Evolutionary conservation across 2,329 filamentous ascomycete species (phyloP).

Genomic region (Trichoderma asperellum): DNA sequence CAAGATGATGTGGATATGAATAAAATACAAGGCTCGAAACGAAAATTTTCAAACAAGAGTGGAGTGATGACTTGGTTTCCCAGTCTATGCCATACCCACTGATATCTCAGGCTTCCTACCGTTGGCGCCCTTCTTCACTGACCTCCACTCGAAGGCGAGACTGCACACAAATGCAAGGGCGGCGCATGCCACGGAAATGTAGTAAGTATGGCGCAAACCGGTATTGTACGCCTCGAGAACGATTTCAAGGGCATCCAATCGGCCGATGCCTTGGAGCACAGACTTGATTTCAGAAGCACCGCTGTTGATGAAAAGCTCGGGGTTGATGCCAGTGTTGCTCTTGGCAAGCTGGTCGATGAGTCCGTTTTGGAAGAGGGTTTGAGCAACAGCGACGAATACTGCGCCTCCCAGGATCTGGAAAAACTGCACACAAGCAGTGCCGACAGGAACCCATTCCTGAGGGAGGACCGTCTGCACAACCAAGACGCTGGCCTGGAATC

Average conservation of each 20-base stretch:
- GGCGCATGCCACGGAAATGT: conserved; percentile 55
- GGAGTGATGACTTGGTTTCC: background rate
- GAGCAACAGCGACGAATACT: conserved; percentile 65
- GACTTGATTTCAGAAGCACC: conserved; percentile 55
- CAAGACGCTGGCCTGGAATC: conserved; percentile 53
- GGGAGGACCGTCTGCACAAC: conserved; percentile 58
- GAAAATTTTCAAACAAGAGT: background rate
- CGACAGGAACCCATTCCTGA: conserved; percentile 54
- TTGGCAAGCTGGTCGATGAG: conserved; percentile 56
- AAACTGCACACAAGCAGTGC: conserved; percentile 59
- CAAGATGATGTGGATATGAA: background rate
- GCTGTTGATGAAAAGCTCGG: conserved; percentile 54
- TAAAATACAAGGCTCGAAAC: conserved; percentile 16
- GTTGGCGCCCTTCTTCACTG: conserved; percentile 51
- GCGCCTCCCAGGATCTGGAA: conserved; percentile 69
- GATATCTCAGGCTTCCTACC: conserved; percentile 36
- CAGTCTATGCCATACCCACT: background rate
- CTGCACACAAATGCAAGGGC: conserved; percentile 50
- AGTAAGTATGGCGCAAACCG: conserved; percentile 56
- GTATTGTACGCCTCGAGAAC: conserved; percentile 55
- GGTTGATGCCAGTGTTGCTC: conserved; percentile 51
- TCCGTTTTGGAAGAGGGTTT: conserved; percentile 70
- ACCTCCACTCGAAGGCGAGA: conserved; percentile 56
- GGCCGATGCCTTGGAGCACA: conserved; percentile 48
- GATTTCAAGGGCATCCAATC: conserved; percentile 46